Conservation (phyloP, 768 basidiomycete genomes). For the Russula sp. region DNA sequence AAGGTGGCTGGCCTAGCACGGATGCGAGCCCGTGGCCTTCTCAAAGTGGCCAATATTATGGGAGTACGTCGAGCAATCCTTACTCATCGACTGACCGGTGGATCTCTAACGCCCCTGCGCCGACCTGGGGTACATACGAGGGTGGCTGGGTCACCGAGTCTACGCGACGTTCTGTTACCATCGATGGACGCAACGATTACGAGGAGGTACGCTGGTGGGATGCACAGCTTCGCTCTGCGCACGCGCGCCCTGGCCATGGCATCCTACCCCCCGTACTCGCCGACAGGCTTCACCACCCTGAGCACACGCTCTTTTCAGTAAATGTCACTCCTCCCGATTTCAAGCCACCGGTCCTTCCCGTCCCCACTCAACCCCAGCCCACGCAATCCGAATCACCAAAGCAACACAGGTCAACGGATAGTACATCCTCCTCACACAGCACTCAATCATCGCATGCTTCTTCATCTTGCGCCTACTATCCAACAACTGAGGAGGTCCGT, state of each 20-base stretch:
- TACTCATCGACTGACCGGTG: slow-evolving; percentile 14
- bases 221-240: slow-evolving; percentile 35
- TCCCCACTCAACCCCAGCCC: slow-evolving; percentile 23
- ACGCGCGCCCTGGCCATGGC: slow-evolving; percentile 59
- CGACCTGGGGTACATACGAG: slow-evolving; percentile 10
- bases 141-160: slow-evolving; percentile 17
- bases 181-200: slow-evolving; percentile 50
- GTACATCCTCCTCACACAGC: slow-evolving; percentile 12
- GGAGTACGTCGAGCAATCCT: slow-evolving; percentile 3
- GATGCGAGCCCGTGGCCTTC: slow-evolving; percentile 10
- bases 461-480: slow-evolving; percentile 28
- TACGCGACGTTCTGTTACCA: slow-evolving; percentile 31
- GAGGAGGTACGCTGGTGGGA: slow-evolving; percentile 75
- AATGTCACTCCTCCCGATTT: slow-evolving; percentile 34
- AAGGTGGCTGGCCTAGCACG: slow-evolving; percentile 2
- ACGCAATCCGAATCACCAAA: slow-evolving; percentile 4
- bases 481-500: slow-evolving; percentile 57
- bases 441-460: slow-evolving; percentile 22
- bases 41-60: slow-evolving; percentile 4
- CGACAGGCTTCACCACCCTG: slow-evolving; percentile 60
- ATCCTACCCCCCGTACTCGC: slow-evolving; percentile 62
- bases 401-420: slow-evolving; percentile 5
- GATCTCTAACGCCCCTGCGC: slow-evolving; percentile 8
- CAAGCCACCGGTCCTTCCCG: slow-evolving; percentile 23
- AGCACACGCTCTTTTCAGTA: slow-evolving; percentile 65